These are phyloP conservation scores for Diaporthe velutina DNA, from an alignment of 2,329 filamentous ascomycete species.

Conservation along the genomic window DNA sequence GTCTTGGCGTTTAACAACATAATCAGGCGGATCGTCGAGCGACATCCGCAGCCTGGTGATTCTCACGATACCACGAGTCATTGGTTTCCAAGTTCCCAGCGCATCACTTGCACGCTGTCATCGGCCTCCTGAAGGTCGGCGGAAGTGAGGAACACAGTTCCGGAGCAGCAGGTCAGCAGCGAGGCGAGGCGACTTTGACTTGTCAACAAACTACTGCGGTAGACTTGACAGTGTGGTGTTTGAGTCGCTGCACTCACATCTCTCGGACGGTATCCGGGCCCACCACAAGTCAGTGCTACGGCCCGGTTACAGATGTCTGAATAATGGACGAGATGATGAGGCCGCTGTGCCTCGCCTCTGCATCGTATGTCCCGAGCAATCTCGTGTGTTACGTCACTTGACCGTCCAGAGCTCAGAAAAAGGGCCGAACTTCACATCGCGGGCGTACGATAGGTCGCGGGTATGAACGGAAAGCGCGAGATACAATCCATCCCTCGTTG, in stretches of 20 bases:
- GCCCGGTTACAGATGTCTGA: conserved; percentile 31
- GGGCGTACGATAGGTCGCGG: background rate
- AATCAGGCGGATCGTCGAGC: conserved; percentile 26
- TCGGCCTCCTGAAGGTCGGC: conserved; percentile 29
- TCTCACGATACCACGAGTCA: conserved; percentile 33
- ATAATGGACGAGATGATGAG: conserved; percentile 31
- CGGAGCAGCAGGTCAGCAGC: conserved; percentile 21
- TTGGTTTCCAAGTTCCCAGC: conserved; percentile 14
- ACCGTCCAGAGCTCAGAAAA: conserved; percentile 26
- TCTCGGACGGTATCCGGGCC: conserved; percentile 36
- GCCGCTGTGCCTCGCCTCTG: conserved; percentile 26
- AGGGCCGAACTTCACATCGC: background rate
- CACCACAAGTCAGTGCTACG: conserved; percentile 23
- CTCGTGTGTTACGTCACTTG: conserved; percentile 28
- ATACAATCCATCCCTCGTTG: background rate
- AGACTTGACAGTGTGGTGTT: conserved; percentile 32
- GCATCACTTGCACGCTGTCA: conserved; percentile 17
- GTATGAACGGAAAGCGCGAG: conserved; percentile 10
- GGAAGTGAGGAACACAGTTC: conserved; percentile 21
- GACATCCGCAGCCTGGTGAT: conserved; percentile 19
- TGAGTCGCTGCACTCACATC: conserved; percentile 31
- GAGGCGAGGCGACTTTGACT: conserved; percentile 20
- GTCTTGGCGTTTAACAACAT: conserved; percentile 12
- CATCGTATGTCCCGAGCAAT: conserved; percentile 27
- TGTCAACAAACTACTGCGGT: conserved; percentile 26